Percentiles rank a stretch among this genome's conserved stretches.
phyloP scores from a whole-genome alignment of 2,329 filamentous ascomycete genomes.

The Magnaporthiopsis incrustans region DNA sequence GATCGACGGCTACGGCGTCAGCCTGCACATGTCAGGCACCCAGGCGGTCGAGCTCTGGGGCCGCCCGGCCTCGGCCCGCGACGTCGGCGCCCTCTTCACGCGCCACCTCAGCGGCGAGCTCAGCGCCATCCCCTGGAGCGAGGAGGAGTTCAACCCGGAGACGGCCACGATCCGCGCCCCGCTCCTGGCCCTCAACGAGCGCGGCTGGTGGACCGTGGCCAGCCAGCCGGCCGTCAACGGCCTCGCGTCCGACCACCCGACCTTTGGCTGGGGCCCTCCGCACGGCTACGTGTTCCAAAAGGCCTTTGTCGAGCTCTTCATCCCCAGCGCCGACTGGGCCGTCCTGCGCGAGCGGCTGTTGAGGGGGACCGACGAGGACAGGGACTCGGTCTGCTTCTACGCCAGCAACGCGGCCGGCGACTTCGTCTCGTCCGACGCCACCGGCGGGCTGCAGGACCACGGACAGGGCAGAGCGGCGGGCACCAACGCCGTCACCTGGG shows the following conservation, averaged over 20 bases:
- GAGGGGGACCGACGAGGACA: conserved; percentile 37
- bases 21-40: conserved; percentile 78
- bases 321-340: conserved; percentile 65
- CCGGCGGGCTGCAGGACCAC: conserved; percentile 21
- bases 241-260: conserved; percentile 62
- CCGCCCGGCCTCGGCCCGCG: conserved; percentile 56
- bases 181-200: conserved; percentile 66
- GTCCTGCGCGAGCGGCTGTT: conserved; percentile 55
- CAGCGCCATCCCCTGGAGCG: conserved; percentile 83
- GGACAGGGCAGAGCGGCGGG: conserved; percentile 13
- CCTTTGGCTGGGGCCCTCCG: conserved; percentile 89
- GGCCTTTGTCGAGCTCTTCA: conserved; percentile 94
- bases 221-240: conserved; percentile 93
- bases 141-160: conserved; percentile 78
- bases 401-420: conserved; percentile 72
- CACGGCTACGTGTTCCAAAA: conserved; percentile 98
- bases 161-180: conserved; percentile 71
- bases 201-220: conserved; percentile 93
- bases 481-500: conserved; percentile 98
- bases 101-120: conserved; percentile 74
- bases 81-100: conserved; percentile 75
- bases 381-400: conserved; percentile 75
- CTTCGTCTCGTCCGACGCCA: conserved; percentile 60
- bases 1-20: conserved; percentile 98
- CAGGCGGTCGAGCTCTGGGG: conserved; percentile 84